phyloP scores from a whole-genome alignment of 2,329 filamentous ascomycete genomes.

The Ascosphaera apis region DNA sequence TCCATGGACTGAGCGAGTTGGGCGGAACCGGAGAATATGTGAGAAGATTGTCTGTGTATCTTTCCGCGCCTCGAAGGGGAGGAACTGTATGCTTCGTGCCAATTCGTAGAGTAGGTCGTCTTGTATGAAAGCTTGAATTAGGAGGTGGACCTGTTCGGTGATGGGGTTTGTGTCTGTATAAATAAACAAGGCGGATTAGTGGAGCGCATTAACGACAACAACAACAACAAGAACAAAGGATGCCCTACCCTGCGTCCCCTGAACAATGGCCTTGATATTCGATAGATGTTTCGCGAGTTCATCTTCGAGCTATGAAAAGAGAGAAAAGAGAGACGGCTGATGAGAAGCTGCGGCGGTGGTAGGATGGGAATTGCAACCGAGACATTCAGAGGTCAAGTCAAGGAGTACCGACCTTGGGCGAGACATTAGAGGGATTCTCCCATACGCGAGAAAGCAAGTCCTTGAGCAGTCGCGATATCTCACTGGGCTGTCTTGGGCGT shows the following conservation, averaged over 20 bases:
- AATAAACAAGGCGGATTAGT: too few species aligned
- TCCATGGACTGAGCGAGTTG: conserved; percentile 38
- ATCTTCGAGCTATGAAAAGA: conserved; percentile 43
- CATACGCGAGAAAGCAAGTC: conserved; percentile 39
- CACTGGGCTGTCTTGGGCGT: conserved; percentile 35
- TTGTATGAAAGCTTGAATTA: conserved; percentile 64
- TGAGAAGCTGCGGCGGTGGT: conserved; percentile 2
- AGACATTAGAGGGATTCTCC: conserved; percentile 16
- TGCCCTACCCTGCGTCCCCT: conserved; percentile 61
- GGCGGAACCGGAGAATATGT: conserved; percentile 77
- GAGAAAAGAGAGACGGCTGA: conserved; percentile 5
- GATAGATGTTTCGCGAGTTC: conserved; percentile 65
- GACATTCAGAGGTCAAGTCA: conserved; percentile 19
- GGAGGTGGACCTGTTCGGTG: conserved; percentile 67
- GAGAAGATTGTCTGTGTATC: conserved; percentile 92
- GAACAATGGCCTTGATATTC: conserved; percentile 81
- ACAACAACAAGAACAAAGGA: conserved; percentile 1
- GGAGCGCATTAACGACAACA: conserved; percentile 3
- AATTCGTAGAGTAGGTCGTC: conserved; percentile 76
- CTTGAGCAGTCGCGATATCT: conserved; percentile 39
- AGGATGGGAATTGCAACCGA: conserved; percentile 27
- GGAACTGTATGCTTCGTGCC: conserved; percentile 55
- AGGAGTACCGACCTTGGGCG: not conserved
- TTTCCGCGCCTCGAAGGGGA: conserved; percentile 91
- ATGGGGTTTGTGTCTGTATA: conserved; percentile 55